phyloP scores from a whole-genome alignment of 208 protist species.

The Leishmania tarentolae region DNA sequence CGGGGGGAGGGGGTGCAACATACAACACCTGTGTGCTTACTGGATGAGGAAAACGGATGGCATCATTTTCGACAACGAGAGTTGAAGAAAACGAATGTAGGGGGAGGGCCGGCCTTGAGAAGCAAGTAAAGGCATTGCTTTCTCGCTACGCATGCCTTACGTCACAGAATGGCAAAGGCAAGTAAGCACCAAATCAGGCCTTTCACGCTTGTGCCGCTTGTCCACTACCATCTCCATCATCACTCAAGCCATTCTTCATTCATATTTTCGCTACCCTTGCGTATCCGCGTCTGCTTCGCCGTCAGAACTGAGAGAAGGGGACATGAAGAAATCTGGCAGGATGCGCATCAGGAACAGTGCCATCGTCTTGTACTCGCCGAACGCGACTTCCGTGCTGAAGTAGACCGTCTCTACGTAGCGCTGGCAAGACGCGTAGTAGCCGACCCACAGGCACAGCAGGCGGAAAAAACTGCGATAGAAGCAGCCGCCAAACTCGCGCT shows the following conservation, averaged over 20 bases:
- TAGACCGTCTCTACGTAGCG: constrained; percentile 82
- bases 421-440: constrained; percentile 80
- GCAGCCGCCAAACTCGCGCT: constrained; percentile 62
- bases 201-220: neutral
- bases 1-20: neutral
- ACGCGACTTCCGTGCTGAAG: constrained; percentile 80
- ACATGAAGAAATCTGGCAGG: constrained; percentile 74
- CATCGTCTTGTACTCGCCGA: constrained; percentile 76
- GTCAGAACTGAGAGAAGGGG: constrained; percentile 11
- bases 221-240: neutral
- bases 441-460: constrained; percentile 81
- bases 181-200: neutral
- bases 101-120: neutral
- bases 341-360: constrained; percentile 66
- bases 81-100: neutral
- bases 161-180: neutral
- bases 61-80: neutral
- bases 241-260: neutral
- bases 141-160: neutral
- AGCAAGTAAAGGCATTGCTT: neutral
- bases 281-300: neutral
- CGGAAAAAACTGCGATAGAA: constrained; percentile 88
- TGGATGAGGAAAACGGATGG: no score
- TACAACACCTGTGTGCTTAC: neutral
- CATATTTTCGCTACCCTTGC: neutral